Base-by-base conservation (phyloP, 305 asterid species). In the Fraxinus sp. region DNA sequence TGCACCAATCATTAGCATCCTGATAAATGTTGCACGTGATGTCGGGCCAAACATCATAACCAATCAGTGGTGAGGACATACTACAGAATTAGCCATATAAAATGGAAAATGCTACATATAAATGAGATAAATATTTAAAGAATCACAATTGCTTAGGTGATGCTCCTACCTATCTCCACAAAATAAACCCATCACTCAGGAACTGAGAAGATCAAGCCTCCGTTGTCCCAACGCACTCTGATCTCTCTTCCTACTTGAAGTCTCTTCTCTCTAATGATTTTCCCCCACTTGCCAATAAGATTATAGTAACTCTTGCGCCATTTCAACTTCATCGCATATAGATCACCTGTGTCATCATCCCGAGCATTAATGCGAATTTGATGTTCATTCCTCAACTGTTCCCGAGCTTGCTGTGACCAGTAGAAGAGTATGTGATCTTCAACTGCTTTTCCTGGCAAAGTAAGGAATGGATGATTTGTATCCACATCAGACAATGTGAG, bases 201-300 rank as follows among this genome's bases (percentile, higher is more conserved):
- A 84, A 92, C 94, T 52, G 94, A 90, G 89, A 93, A 93, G 78
- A 89, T 84, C 89, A 93, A 91, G 90, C 94, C 91, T 82, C 91
- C 90, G 78, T 87, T 87, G 18, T 89, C 93, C 97, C 96, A 93
- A 18, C 92, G 92, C 59, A 93, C 85, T 75, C 90, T 92, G 81
- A 93, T 91, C 91, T 93, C 97, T 89, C 85, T 89, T 79, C 96
- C 96, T 26, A 88, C 93, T 4, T 87, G 91, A 36, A 92, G 94
- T 70, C 90, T 88, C 91, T 88, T 93, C 82, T 90, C 96, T 90
- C 97, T 88, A 78, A 93, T 87, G 70, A 93, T 90, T 86, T 93
- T 92, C 9, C 97, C 97, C 97, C 97, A 93, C 86, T 92, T 92
- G 35, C 97, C 97, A 85, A 91, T 91, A 77, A 92, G 91, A 86